Evolutionary conservation across 345 rosid genomes (phyloP), one percentile per base, ranked within the genome.

Genomic region (Arabis alpina): DNA sequence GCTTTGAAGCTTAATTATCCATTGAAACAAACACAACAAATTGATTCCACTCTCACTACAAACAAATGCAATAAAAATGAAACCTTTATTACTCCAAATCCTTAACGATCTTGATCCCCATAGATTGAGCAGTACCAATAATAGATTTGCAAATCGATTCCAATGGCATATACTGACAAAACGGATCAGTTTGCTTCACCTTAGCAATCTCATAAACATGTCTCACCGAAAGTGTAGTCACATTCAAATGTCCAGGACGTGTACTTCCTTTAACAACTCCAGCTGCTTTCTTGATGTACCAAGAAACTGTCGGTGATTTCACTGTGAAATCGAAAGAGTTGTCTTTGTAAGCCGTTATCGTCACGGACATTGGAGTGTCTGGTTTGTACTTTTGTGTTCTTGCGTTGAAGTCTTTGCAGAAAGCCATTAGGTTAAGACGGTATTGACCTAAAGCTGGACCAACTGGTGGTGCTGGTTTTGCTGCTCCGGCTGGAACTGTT

Each of bases 341-440:
- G 80, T 94, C 96, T 66, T 89, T 89, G 83, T 84, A 94, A 44
- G 97, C 96, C 58, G 95, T 87, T 40, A 94, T 89, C 34, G 86
- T 88, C 43, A 94, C 97, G 42, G 96, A 72, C 92, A 91, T 89
- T 10, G 97, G 97, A 4, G 93, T 86, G 53, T 93, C 97, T 2
- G 89, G 80, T 63, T 93, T 91, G 91, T 87, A 93, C 83, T 89
- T 93, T 60, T 93, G 98, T 28, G 96, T 93, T 24, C 97, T 76
- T 5, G 98, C 95, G 77, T 94, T 94, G 85, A 94, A 89, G 82
- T 94, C 97, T 80, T 94, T 91, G 87, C 99, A 91, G 80, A 94
- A 94, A 0, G 97, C 93, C 99, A 94, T 88, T 48, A 94, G 81
- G 75, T 94, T 94, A 32, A 94, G 86, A n/a, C 87, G 75, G 82